Evolutionary conservation across 495 filamentous ascomycete species (phyloP).

Genomic region (Chaetomium fimeti): DNA sequence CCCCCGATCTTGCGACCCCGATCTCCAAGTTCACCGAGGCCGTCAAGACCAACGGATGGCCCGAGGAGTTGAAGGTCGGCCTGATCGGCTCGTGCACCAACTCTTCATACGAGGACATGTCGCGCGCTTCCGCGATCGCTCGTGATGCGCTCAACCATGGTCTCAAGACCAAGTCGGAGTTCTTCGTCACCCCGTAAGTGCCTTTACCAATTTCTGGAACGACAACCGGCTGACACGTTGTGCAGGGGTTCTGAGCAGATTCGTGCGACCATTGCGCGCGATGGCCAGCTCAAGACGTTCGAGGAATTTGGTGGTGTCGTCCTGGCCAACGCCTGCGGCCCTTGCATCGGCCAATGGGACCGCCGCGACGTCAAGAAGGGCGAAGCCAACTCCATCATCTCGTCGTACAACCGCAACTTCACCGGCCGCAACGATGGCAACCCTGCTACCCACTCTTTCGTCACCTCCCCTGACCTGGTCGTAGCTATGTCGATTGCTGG

Average conservation of each 20-base stretch:
- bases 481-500: constrained; percentile 90
- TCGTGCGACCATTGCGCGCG: constrained; percentile 89
- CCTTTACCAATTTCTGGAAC: no score
- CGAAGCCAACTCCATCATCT: constrained; percentile 66
- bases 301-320: constrained; percentile 97
- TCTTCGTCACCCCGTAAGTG: constrained; percentile 76
- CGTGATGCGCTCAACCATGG: constrained; percentile 92
- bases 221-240: no score
- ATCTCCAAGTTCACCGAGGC: constrained; percentile 97
- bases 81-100: constrained; percentile 98
- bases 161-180: constrained; percentile 87
- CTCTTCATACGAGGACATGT: constrained; percentile 99
- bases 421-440: constrained; percentile 99
- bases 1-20: constrained; percentile 96
- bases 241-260: constrained; percentile 85
- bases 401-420: constrained; percentile 72
- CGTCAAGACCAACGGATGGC: constrained; percentile 92
- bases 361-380: constrained; percentile 95
- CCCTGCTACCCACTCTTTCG: constrained; percentile 97
- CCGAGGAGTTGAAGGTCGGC: constrained; percentile 95
- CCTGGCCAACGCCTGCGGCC: constrained; percentile 93
- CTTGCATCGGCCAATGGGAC: constrained; percentile 85
- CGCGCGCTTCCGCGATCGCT: constrained; percentile 89
- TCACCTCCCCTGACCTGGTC: constrained; percentile 96
- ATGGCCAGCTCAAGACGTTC: constrained; percentile 92